Percentiles rank a stretch among this genome's conserved stretches.
phyloP scores from a whole-genome alignment of 192 early-diverging fungal species.

The Coemansia reversa region DNA sequence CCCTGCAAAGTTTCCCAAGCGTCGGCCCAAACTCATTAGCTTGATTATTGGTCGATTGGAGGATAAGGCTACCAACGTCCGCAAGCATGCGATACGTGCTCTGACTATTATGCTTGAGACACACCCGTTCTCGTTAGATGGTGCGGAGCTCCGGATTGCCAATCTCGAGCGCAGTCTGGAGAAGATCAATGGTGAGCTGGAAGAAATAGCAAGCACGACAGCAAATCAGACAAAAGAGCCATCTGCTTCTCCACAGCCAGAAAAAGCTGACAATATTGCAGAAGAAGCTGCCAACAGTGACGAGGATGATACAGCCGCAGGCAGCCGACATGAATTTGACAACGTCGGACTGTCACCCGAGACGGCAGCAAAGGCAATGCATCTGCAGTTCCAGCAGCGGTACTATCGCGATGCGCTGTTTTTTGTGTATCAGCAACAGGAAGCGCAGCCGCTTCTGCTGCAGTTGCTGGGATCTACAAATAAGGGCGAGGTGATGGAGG shows the following conservation, averaged over 20 bases:
- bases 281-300: conserved; percentile 35
- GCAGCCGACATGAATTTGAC: conserved; percentile 26
- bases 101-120: conserved; percentile 78
- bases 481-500: conserved; percentile 92
- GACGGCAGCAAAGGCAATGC: conserved; percentile 55
- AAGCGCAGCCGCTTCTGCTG: conserved; percentile 70
- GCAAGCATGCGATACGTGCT: conserved; percentile 87
- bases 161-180: conserved; percentile 68
- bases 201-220: conserved; percentile 53
- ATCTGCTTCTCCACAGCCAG: conserved; percentile 15
- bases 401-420: conserved; percentile 88
- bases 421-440: conserved; percentile 81
- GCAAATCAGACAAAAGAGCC: conserved; percentile 28
- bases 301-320: conserved; percentile 19
- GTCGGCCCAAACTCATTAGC: conserved; percentile 66
- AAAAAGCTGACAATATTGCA: conserved; percentile 16
- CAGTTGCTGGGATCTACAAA: conserved; percentile 85
- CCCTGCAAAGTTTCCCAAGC: conserved; percentile 69
- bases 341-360: conserved; percentile 49
- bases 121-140: conserved; percentile 87
- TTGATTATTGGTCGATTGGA: conserved; percentile 77
- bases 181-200: conserved; percentile 68
- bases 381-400: conserved; percentile 60
- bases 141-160: conserved; percentile 70
- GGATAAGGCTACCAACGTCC: conserved; percentile 87